Base-by-base conservation (phyloP, 306 rosid genomes). In the Vigna radiata region DNA sequence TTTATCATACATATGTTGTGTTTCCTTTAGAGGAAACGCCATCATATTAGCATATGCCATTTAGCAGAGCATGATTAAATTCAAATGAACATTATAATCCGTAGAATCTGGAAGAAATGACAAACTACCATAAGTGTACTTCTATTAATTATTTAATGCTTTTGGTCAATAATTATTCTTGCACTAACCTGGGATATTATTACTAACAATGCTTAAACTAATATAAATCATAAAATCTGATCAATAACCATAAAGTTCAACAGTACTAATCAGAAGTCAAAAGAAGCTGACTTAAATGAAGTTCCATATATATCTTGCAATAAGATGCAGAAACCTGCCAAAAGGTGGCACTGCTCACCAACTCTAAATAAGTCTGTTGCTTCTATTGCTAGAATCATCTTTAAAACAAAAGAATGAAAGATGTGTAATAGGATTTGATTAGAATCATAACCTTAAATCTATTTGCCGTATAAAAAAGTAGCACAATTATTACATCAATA, bases 121-220 rank as follows among this genome's bases (percentile, higher is more conserved):
- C 82, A 72, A 85, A 78, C 84, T 77, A 79, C 65, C 62, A 86
- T 62, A 39, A 9, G 68, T 75, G 79, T 65, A 58, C 76, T 72
- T 67, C 64, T 67, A 41, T 55, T 55, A 66, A 48, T 49, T 77
- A 72, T 54, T 62, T 76, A 49, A 47, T 64, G 67, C 59, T 77
- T 62, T 69, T 68, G 79, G 59, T 46, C 82, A 54, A 82, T 88
- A 83, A 91, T 85, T 82, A 79, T 83, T 83, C 81, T 17, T 75
- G 83, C 88, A 88, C 89, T 88, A 85, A 76, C 82, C 64, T 36
- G 65, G 76, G 78, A 81, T 70, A 81, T 79, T 74, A 89, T 76
- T 77, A 72, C 73, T 9, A 37, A 33, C 74, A 72, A 41, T 61
- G 71, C 52, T 81, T 78, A 73, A 78, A 68, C 56, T 79, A 62